Evolutionary conservation across 108 stramenopile genomes (phyloP), one percentile per base, ranked within the genome.

Genomic region (Cyclotella kingstonii): DNA sequence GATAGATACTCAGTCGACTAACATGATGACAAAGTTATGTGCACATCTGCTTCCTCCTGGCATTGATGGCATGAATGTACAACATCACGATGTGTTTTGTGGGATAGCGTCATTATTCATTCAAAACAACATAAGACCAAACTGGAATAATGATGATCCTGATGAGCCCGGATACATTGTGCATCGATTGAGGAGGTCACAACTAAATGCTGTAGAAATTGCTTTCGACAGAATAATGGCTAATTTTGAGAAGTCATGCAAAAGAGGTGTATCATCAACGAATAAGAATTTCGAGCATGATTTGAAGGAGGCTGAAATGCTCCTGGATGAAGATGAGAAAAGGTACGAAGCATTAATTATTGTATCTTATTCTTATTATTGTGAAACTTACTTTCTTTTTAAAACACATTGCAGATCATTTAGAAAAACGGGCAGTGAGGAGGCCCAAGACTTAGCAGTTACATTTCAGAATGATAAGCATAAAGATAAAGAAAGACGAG

Each of bases 121-220:
- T 15, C 44, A 46, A 19, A 40, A 68, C 63, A 63, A 45, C 22
- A 58, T 22, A 19, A 68, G 38, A 21, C 60, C 83, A 25, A 52
- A 47, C 3, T 91, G 90, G 90, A 86, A 91, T 42, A 81, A 88
- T 38, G 63, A 80, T 2, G 86, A 91, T 50, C 78, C 84, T 9
- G 84, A 91, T 54, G 90, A 91, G 39, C 64, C 85, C 2, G 90
- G 87, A 7, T 91, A 89, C 48, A 56, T 86, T 33, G 83, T 89
- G 31, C 81, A 86, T 59, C 81, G 81, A 27, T 39, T 89, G 26
- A 83, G 84, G 15, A 78, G 65, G 39, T 29, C 53, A 11, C 79
- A 87, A 62, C 78, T 91, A 3, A 78, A 49, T 6, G 53, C 79
- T 21, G 84, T 91, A 4, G 87, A 91, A 73, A 54, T 38, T 42